Percentiles rank a stretch among this genome's conserved stretches.
phyloP scores from a whole-genome alignment of 78 protist genomes.

The Dictyostelium firmibasis region DNA sequence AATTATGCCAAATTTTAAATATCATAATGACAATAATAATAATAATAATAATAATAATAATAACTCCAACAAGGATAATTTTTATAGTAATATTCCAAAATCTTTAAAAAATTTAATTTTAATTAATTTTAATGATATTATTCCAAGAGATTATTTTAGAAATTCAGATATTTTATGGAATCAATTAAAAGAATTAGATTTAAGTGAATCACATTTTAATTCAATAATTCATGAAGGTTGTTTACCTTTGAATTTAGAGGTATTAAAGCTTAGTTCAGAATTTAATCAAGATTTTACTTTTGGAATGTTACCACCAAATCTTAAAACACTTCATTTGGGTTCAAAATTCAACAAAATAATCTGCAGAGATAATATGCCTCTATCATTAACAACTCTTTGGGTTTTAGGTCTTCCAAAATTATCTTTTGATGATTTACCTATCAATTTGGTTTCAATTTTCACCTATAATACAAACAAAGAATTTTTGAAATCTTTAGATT shows the following conservation, averaged over 20 bases:
- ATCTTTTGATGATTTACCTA: not conserved
- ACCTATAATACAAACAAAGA: not conserved
- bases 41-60: not conserved
- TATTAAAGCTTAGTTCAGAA: not conserved
- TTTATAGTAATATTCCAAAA: not conserved
- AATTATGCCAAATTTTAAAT: not conserved
- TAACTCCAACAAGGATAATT: too few relatives aligned
- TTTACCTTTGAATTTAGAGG: not conserved
- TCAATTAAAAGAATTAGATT: not conserved
- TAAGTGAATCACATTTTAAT: not conserved
- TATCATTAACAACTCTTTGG: not conserved
- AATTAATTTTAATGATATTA: not conserved
- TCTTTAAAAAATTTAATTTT: not conserved
- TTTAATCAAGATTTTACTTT: not conserved
- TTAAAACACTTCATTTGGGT: not conserved
- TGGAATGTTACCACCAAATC: not conserved
- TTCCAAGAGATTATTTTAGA: not conserved
- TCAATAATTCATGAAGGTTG: not conserved
- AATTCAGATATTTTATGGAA: not conserved
- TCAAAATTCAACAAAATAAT: not conserved
- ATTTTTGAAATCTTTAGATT: not conserved
- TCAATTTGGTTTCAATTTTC: not conserved
- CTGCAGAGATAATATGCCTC: not conserved
- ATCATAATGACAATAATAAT: not conserved
- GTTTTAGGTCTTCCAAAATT: not conserved